phyloP scores from a whole-genome alignment of 2,329 filamentous ascomycete genomes.

The Ceratocystis destructans region DNA sequence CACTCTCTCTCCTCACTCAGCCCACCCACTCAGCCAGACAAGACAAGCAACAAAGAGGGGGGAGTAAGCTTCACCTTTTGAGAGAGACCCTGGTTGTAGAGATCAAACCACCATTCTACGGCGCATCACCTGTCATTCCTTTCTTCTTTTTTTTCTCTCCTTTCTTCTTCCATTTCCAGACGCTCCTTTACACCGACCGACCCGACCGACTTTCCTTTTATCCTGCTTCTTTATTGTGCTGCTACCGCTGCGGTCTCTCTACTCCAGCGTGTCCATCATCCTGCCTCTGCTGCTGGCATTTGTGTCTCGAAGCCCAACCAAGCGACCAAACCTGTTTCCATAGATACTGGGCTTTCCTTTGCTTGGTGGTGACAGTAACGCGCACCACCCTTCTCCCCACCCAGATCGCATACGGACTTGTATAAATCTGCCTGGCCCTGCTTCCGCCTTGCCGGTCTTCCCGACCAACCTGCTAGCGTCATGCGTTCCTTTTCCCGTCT shows the following conservation, averaged over 20 bases:
- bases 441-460: background rate
- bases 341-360: background rate
- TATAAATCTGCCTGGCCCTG: background rate
- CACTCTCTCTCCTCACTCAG: background rate
- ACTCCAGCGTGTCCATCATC: background rate
- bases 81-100: background rate
- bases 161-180: background rate
- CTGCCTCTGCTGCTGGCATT: background rate
- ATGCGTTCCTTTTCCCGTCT: slow-evolving; percentile 19
- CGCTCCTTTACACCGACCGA: background rate
- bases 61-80: background rate
- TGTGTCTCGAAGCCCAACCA: background rate
- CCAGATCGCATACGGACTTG: no score
- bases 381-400: background rate
- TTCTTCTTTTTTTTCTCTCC: background rate
- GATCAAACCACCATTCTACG: background rate
- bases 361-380: background rate
- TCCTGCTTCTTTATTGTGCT: background rate
- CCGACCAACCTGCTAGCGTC: background rate
- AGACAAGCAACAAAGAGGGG: background rate
- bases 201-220: background rate
- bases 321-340: background rate
- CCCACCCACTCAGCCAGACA: background rate
- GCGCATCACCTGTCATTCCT: slow-evolving; percentile 1
- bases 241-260: background rate